A percentile compares a stretch with the other conserved stretches of the same genome.
These are phyloP conservation scores for Agrocybe praecox DNA, from an alignment of 768 basidiomycete species.

Conservation along the genomic window DNA sequence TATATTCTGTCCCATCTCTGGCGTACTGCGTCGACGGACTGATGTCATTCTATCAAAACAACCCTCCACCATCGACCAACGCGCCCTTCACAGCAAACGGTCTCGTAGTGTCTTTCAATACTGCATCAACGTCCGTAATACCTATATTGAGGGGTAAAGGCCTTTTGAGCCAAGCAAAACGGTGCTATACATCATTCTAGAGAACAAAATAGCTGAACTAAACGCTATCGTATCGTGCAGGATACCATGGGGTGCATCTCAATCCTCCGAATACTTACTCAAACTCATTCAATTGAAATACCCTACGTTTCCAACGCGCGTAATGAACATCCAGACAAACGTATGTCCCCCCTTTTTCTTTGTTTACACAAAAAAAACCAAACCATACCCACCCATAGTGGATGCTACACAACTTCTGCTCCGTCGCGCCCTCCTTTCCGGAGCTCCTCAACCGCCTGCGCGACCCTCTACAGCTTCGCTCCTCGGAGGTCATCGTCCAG, in stretches of 20 bases:
- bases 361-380: too few relatives aligned
- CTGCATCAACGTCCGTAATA: conserved; percentile 87
- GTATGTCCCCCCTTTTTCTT: too few relatives aligned
- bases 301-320: conserved; percentile 86
- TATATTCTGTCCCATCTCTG: conserved; percentile 84
- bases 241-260: conserved; percentile 92
- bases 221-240: conserved; percentile 47
- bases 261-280: conserved; percentile 89
- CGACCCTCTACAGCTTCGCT: conserved; percentile 65
- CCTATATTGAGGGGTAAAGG: conserved; percentile 85
- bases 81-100: conserved; percentile 65
- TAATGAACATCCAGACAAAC: conserved; percentile 75
- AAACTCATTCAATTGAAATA: conserved; percentile 96
- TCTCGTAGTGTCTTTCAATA: conserved; percentile 88
- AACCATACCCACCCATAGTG: too few relatives aligned
- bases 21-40: conserved; percentile 88
- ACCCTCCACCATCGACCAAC: conserved; percentile 34
- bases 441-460: conserved; percentile 66
- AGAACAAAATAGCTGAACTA: too few relatives aligned
- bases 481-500: conserved; percentile 75
- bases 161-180: conserved; percentile 82
- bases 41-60: conserved; percentile 91
- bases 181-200: conserved; percentile 50
- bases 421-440: conserved; percentile 79
- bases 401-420: conserved; percentile 88